Conservation (phyloP, 2,329 filamentous ascomycete genomes). For the Trichoderma oligosporum region DNA sequence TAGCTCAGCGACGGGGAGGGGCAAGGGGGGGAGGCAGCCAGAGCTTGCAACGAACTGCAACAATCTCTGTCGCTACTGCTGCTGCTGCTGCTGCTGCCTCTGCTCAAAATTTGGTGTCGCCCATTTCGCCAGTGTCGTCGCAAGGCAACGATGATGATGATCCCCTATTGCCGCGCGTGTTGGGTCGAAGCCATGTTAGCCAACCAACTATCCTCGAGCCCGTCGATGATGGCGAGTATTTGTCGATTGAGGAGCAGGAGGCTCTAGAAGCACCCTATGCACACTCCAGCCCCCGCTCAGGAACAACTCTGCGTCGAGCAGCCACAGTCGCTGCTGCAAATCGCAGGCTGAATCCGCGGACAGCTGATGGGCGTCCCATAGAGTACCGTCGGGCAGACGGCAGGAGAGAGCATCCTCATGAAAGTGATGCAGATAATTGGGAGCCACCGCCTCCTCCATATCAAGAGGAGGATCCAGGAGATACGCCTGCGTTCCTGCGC, state of each 20-base stretch:
- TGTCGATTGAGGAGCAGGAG: slow-evolving; percentile 54
- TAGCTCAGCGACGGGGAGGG: slow-evolving; percentile 54
- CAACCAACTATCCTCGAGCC: slow-evolving; percentile 22
- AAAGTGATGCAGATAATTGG: slow-evolving; percentile 87
- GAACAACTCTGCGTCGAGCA: slow-evolving; percentile 65
- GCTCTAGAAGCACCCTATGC: slow-evolving; percentile 68
- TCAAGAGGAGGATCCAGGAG: slow-evolving; percentile 58
- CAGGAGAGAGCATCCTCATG: slow-evolving; percentile 70
- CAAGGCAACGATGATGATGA: slow-evolving; percentile 41
- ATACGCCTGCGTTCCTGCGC: slow-evolving; percentile 54
- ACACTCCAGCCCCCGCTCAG: slow-evolving; percentile 67
- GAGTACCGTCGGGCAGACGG: slow-evolving; percentile 67
- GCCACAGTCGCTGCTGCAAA: slow-evolving; percentile 74
- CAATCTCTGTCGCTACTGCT: slow-evolving; percentile 25
- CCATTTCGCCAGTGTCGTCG: slow-evolving; percentile 32
- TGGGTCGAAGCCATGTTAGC: slow-evolving; percentile 32
- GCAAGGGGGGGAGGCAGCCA: background rate
- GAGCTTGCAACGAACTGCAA: slow-evolving; percentile 48
- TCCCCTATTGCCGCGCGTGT: slow-evolving; percentile 49
- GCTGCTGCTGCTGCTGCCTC: slow-evolving; percentile 26
- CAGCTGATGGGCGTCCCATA: slow-evolving; percentile 51
- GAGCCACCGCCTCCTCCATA: slow-evolving; percentile 82
- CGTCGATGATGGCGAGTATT: slow-evolving; percentile 42
- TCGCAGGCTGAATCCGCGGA: slow-evolving; percentile 60
- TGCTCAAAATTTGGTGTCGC: slow-evolving; percentile 24